Base-by-base conservation (phyloP, 495 filamentous ascomycete species). In the Cudoniella acicularis region DNA sequence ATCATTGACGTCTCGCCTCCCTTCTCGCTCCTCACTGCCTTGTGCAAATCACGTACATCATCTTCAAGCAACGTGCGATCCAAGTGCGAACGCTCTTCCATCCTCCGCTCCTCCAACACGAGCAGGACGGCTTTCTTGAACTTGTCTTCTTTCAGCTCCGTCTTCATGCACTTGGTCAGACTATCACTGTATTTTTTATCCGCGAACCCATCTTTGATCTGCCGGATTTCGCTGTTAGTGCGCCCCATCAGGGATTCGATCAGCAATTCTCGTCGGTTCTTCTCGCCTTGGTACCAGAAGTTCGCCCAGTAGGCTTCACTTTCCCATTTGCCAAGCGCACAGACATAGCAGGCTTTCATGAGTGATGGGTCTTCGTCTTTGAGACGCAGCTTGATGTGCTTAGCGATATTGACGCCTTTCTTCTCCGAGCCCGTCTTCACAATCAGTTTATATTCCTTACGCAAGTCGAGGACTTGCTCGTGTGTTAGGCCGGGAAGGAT, bases 231-330 rank as follows among this genome's bases (percentile, higher is more conserved):
- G 17, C 80, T 77, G 65, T 96, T 96, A 11, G 84, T 85, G 16
- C 91, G 84, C 0, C 94, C 94, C 80, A 98, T 94, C 13, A 98
- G 75, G 10, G 86, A 83, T 69, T 98, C 94, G 66, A 98, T 97
- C 46, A 98, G 80, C 20, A 98, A 75, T 69, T 98, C 91, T 18
- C 91, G 83, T 1, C 91, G 80, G 2, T 84, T 88, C 63, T 88
- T 90, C 60, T 90, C 87, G 36, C 88, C 87, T 69, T 98, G 94
- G 75, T 98, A 98, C 86, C 92, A 98, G 73, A 90, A 96, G 67
- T 98, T 98, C 47, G 95, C 93, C 91, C 94, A 98, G 77, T 94
- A 97, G 1, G 90, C 92, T 70, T 98, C 94, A 52, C 83, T 86
- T 75, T 97, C 94, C 88, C 91, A 98, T 47, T 84, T 79, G 1